phyloP scores from a whole-genome alignment of 2,329 filamentous ascomycete genomes.

The Penicillium polonicum region DNA sequence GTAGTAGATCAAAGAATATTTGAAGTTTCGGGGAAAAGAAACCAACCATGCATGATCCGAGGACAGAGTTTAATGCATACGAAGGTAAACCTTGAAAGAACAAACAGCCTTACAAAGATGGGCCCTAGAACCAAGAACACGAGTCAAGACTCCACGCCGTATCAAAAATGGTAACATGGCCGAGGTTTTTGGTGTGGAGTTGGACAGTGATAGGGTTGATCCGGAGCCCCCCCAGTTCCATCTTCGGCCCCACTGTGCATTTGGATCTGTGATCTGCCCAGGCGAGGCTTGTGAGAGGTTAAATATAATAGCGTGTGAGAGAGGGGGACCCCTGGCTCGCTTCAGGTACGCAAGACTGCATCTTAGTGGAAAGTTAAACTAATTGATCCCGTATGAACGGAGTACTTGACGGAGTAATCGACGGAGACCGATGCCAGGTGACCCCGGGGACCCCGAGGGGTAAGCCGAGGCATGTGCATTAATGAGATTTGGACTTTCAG shows the following conservation, averaged over 20 bases:
- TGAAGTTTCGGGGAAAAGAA: neutral
- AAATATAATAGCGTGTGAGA: neutral
- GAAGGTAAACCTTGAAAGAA: neutral
- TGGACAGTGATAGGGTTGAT: constrained; percentile 23
- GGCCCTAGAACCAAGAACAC: neutral
- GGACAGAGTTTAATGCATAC: neutral
- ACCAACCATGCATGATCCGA: no score
- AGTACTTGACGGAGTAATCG: neutral
- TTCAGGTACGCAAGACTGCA: neutral
- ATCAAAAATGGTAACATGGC: constrained; percentile 23
- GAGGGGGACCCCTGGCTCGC: neutral
- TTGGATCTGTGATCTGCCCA: neutral
- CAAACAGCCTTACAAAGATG: neutral
- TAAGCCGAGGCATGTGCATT: neutral
- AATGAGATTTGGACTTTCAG: neutral
- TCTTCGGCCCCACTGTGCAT: constrained; percentile 9
- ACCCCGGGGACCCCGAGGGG: neutral
- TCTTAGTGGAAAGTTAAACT: neutral
- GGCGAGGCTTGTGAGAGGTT: neutral
- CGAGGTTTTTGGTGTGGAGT: constrained; percentile 16
- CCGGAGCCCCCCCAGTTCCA: constrained; percentile 22
- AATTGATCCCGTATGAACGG: neutral
- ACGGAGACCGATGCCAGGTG: neutral
- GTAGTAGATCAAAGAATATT: neutral
- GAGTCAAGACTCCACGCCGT: constrained; percentile 9